Base-by-base conservation (phyloP, 345 rosid species). In the Ceriops tagal region DNA sequence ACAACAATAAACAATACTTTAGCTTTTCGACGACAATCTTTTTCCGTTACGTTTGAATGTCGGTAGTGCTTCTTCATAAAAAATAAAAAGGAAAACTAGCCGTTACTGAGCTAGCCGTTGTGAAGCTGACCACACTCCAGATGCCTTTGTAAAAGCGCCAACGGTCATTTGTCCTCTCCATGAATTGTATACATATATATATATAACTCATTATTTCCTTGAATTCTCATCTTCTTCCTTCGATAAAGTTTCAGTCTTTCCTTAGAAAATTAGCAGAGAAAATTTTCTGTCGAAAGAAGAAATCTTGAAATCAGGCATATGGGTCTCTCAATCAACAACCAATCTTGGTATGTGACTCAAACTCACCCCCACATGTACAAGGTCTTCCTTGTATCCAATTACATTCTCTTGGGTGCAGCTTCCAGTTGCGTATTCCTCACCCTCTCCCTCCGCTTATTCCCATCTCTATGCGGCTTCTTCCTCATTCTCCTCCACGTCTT, bases 401-500 rank as follows among this genome's bases (percentile, higher is more conserved):
- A 81, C 82, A 69, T 78, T 2, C 84, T 81, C 32, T 22, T 81
- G 3, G 58, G 79, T 13, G 77, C 84, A 30, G 81, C 82, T 58
- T 78, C 84, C 1, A 75, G 84, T 21, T 78, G 78, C 80, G 75
- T 78, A 34, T 81, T 81, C 77, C 84, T 80, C 74, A 77, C 78
- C 3, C 78, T 81, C 26, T 78, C 84, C 39, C 82, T 78, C 49
- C 79, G 84, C 16, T 19, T 75, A 3, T 58, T 87, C 81, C 99
- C 99, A 20, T 92, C 99, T 7, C 28, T 87, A 60, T 83, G 84
- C 27, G 97, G 92, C 58, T 75, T 88, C 79, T 76, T 84, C 73
- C 63, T 81, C 31, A 74, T 87, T 53, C 86, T 89, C 77, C 92
- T 89, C 70, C 85, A 85, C 65, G 56, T 79, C 27, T 34, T 87